These are phyloP conservation scores for Oldenlandia corymbosa DNA, from an alignment of 257 asterid species.

Conservation along the genomic window DNA sequence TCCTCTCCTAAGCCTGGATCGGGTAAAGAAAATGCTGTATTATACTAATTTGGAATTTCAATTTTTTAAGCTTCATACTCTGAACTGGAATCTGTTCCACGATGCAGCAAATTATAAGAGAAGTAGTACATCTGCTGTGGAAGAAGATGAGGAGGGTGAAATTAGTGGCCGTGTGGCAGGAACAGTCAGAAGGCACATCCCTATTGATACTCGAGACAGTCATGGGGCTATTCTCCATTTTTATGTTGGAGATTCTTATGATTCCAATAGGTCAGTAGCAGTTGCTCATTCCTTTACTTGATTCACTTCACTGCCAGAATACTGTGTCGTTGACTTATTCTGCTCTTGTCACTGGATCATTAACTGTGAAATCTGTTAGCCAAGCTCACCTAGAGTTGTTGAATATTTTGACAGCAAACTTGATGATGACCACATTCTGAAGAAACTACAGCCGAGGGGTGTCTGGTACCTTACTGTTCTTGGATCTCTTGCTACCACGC, in stretches of 20 bases:
- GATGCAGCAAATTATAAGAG: constrained; percentile 63
- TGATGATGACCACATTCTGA: constrained; percentile 75
- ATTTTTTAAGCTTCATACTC: neutral
- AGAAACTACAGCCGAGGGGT: constrained; percentile 85
- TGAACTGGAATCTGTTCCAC: constrained; percentile 4
- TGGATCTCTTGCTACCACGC: constrained; percentile 95
- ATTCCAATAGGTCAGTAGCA: constrained; percentile 57
- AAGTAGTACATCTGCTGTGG: constrained; percentile 42
- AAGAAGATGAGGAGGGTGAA: constrained; percentile 69
- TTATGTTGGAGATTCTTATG: constrained; percentile 82
- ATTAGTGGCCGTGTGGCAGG: constrained; percentile 90
- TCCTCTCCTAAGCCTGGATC: constrained; percentile 90
- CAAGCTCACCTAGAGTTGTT: constrained; percentile 2
- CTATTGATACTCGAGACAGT: constrained; percentile 85
- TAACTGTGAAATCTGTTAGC: neutral
- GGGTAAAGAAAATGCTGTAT: constrained; percentile 42
- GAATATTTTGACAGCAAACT: constrained; percentile 45
- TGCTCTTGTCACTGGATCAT: neutral
- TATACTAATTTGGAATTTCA: constrained; percentile 6
- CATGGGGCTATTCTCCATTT: constrained; percentile 90
- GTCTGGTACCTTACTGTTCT: constrained; percentile 82
- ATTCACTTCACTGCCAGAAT: neutral
- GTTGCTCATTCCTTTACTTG: neutral
- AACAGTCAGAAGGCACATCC: constrained; percentile 86
- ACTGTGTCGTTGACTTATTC: neutral